Percentiles rank a stretch among this genome's conserved stretches.
These are phyloP conservation scores for Aspergillus candidus DNA, from an alignment of 2,329 filamentous ascomycete species.

Conservation along the genomic window DNA sequence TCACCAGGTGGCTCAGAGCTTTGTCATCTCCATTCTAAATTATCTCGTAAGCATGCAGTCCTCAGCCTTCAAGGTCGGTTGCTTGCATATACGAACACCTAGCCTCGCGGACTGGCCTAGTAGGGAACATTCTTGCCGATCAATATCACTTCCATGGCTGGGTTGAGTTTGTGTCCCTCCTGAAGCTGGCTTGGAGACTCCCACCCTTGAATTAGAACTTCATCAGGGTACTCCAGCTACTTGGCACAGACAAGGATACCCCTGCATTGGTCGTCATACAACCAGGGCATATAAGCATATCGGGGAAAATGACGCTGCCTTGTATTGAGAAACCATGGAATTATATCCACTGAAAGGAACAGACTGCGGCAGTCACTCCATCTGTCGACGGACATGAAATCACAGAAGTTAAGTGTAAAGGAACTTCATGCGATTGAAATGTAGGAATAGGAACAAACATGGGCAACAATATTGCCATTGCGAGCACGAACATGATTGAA, in stretches of 20 bases:
- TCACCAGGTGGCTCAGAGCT: not conserved
- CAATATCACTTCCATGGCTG: not conserved
- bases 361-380: not conserved
- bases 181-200: not conserved
- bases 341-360: not conserved
- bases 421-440: not conserved
- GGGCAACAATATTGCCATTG: not conserved
- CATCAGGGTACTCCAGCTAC: not conserved
- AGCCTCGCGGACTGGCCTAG: not conserved
- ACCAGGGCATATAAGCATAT: not conserved
- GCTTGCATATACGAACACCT: not conserved
- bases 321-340: not conserved
- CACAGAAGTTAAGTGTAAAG: not conserved
- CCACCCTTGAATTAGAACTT: not conserved
- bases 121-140: not conserved
- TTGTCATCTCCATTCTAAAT: not conserved
- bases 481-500: not conserved
- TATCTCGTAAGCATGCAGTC: not conserved
- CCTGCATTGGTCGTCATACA: not conserved
- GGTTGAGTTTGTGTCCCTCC: not conserved
- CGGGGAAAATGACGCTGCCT: not conserved
- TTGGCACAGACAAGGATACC: constrained; percentile 1
- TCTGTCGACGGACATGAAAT: not conserved
- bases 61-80: not conserved
- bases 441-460: not conserved